Evolutionary conservation across 768 basidiomycete species (phyloP), one percentile per base, ranked within the genome.

Genomic region (Suillus subluteus): DNA sequence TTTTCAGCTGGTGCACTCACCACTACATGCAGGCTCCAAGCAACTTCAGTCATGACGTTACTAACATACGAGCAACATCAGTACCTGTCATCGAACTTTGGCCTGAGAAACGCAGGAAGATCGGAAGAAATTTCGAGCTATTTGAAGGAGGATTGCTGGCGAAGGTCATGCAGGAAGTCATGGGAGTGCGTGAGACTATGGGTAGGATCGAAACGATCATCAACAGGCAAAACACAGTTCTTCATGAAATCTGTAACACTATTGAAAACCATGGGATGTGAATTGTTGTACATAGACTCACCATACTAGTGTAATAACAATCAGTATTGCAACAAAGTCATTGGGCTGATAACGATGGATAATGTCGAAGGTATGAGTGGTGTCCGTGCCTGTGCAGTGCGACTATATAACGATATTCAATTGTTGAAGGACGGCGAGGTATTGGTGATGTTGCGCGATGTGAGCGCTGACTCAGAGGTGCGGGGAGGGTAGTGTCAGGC

Each of bases 401-500:
- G 4, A 40, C 38, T 40, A 12, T 6, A 5, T 35, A 40, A 40
- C 13, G 13, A 40, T 40, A 40, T 40, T 38, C 38, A 6, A 35
- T 35, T 35, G 35, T 35, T 35, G 35, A 35, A 35, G 35, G 35
- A 35, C 35, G 8, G 35, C 8, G 35, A 35, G 35, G 35, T 35
- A 35, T 35, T 38, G 38, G 38, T 11, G 11, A 38, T 38, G 11
- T 38, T 38, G 35, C 35, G 6, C 6, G 35, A 35, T 35, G 30
- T 32, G 4, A 32, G 30, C 2, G 30, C 30, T 32, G 30, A 32
- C 30, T 32, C 30, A 4, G 76, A 30, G 79, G 78, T 48, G 78
- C 73, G 52, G 48, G 55, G 21, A 63, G 62, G 26, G 76, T 69
- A 58, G 75, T 74, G 30, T 4, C 30, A 32, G 30, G 76, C 69